Conservation (phyloP, 305 asterid species). For the Rubia tinctorum region DNA sequence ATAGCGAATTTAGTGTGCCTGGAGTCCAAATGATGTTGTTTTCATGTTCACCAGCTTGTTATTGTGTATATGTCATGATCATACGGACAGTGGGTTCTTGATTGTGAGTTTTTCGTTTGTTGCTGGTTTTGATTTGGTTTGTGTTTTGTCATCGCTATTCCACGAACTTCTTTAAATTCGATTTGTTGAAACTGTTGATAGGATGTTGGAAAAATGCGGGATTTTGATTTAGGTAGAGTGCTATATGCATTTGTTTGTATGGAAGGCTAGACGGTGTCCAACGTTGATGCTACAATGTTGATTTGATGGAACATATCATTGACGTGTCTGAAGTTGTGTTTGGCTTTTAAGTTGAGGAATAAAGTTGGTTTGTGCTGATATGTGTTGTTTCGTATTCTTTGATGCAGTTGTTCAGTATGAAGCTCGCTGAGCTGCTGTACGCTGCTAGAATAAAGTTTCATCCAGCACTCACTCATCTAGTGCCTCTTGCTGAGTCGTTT, state of each 20-base stretch:
- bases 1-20: no score
- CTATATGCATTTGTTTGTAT: neutral
- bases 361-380: neutral
- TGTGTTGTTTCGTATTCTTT: conserved; percentile 12
- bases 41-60: neutral
- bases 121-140: neutral
- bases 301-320: neutral
- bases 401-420: conserved; percentile 64
- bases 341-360: neutral
- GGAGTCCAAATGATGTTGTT: neutral
- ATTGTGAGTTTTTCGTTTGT: no score
- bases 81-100: neutral
- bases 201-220: neutral
- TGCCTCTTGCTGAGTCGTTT: neutral
- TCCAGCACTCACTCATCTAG: neutral
- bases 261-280: neutral
- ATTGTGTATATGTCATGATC: neutral
- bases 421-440: conserved; percentile 42
- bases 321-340: neutral
- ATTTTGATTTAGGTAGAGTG: neutral
- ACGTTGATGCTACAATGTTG: neutral
- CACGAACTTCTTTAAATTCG: no score
- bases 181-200: neutral
- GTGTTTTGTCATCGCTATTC: neutral
- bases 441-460: neutral